These are phyloP conservation scores for Boletus sp. DNA, from an alignment of 768 basidiomycete genomes.

Conservation along the genomic window DNA sequence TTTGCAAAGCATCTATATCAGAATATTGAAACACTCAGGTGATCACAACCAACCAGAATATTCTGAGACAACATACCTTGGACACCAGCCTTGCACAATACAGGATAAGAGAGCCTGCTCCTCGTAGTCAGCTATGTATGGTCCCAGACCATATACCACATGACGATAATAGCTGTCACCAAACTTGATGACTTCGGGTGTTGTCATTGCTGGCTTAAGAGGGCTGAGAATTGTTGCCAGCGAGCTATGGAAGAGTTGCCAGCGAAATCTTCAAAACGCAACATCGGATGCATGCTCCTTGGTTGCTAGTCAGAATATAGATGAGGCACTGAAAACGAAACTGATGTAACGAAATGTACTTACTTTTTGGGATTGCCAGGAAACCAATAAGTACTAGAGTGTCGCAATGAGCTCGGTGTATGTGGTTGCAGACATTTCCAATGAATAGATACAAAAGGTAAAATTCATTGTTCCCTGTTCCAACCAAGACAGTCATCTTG, in stretches of 20 bases:
- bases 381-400: conserved; percentile 15
- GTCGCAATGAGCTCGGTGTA: conserved; percentile 1
- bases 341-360: background rate
- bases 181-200: background rate
- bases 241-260: background rate
- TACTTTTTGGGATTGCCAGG: conserved; percentile 32
- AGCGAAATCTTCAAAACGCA: background rate
- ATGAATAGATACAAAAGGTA: conserved; percentile 16
- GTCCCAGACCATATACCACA: background rate
- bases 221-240: background rate
- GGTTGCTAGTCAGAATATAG: background rate
- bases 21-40: background rate
- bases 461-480: conserved; percentile 14
- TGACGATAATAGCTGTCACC: background rate
- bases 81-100: background rate
- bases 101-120: background rate
- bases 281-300: background rate
- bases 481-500: conserved; percentile 16
- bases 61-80: background rate
- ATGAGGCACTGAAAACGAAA: too few relatives aligned
- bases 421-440: conserved; percentile 16
- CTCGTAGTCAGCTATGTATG: background rate
- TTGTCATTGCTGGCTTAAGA: background rate
- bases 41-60: background rate
- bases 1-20: background rate